A percentile compares a stretch with the other conserved stretches of the same genome.
phyloP scores from a whole-genome alignment of 2,329 filamentous ascomycete genomes.

The Nemania serpens region DNA sequence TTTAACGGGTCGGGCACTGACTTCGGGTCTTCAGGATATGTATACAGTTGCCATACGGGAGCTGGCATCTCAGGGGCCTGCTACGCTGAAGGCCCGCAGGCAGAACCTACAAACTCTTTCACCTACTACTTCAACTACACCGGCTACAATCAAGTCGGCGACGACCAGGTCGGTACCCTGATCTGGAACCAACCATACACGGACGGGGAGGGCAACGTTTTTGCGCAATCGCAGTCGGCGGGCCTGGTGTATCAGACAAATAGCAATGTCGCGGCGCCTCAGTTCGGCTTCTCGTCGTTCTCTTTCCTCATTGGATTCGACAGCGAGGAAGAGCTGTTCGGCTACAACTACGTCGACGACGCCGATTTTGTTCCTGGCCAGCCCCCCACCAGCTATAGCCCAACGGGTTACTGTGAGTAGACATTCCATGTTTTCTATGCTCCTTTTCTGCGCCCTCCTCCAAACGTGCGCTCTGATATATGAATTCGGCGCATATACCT shows the following conservation, averaged over 20 bases:
- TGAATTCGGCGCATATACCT: not conserved
- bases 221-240: constrained; percentile 28
- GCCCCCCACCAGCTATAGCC: constrained; percentile 20
- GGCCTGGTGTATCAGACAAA: constrained; percentile 31
- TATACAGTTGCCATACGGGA: constrained; percentile 42
- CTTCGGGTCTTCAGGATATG: constrained; percentile 34
- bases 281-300: constrained; percentile 33
- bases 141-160: constrained; percentile 19
- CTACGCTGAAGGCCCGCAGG: constrained; percentile 26
- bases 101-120: constrained; percentile 17
- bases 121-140: constrained; percentile 45
- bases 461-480: too few species aligned
- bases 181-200: constrained; percentile 39
- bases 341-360: constrained; percentile 38
- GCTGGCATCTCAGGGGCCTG: constrained; percentile 44
- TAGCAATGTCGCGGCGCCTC: constrained; percentile 41
- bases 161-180: constrained; percentile 35
- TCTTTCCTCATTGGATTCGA: constrained; percentile 39
- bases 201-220: constrained; percentile 18
- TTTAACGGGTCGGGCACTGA: constrained; percentile 14
- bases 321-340: constrained; percentile 36
- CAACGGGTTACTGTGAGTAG: constrained; percentile 32
- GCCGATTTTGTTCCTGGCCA: constrained; percentile 33
- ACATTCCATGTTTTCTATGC: not conserved
- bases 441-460: not conserved